Evolutionary conservation across 176 grass and related monocot species (phyloP), one percentile per base, ranked within the genome.

Genomic region (Ampelocalamus luodianensis): DNA sequence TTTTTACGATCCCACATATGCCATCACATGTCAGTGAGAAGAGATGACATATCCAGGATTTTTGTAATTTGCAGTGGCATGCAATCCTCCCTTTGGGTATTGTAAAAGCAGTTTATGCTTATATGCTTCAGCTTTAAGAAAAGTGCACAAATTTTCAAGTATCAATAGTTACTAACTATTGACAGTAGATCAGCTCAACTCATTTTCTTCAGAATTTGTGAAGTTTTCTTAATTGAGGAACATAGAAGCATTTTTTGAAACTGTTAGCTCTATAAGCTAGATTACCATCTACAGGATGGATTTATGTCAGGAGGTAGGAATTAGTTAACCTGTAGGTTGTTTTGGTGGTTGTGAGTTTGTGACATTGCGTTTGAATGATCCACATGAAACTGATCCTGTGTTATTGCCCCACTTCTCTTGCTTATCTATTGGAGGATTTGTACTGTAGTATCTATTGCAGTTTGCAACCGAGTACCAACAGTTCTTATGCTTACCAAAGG

Each of bases 131-230:
- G 17, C 42, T 36, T 17, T 50, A 17, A 49, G 18, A 62, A 36
- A 82, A 17, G 4, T 56, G 48, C 48, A 68, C 53, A 72, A 45
- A 70, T 8, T 29, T 59, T 34, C 3, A 22, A 58, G 63, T 23
- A 59, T 22, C n/a, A 15, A 26, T 54, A 65, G 15, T 55, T 32
- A 55, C n/a, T 17, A 55, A 56, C 46, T 55, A 37, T 26, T 34
- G 16, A 68, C 63, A 17, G 2, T 77, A 45, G 23, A 45, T 69
- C 37, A 77, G 55, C 5, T 32, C 48, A 27, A 40, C 37, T 69
- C 20, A 59, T 45, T 76, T 76, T 8, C 36, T 76, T 77, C 26
- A 68, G 18, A 77, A 45, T 85, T 46, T 46, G 38, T 77, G 24
- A 63, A 44, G 10, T 40, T 85, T 46, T 69, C 72, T 68, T 54